Base-by-base conservation (phyloP, 345 rosid species). In the Aquilaria malaccensis region DNA sequence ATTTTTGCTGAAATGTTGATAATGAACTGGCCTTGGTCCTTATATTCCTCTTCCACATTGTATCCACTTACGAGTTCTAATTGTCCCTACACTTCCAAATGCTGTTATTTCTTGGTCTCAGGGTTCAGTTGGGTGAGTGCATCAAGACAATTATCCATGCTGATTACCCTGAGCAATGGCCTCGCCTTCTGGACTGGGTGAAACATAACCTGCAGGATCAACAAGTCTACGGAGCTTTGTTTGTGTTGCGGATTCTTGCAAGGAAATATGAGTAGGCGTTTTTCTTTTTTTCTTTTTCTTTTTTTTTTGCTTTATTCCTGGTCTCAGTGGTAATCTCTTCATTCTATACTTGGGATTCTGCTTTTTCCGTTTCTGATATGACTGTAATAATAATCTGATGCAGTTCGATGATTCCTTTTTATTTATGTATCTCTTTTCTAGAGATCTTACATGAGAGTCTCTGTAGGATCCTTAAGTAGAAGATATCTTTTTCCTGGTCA, bases 111-210 rank as follows among this genome's bases (percentile, higher is more conserved):
- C 31, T 47, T 6, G 65, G 1, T 9, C 37, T 13, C 72, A 91
- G 97, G 78, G 87, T 83, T 45, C 97, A 91, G 74, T 72, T 91
- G 77, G 97, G 97, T 43, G 97, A 91, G 78, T 83, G 89, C 80
- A 82, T 91, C 52, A 91, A 91, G 79, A 91, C 96, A 12, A 83
- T 91, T 50, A 85, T 91, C 45, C 87, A 84, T 70, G 83, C 88
- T 54, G 97, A 91, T 79, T 91, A 91, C 72, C 97, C 97, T 1
- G 97, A 91, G 77, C 96, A 91, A 73, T 91, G 97, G 97, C 94
- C 96, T 1, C 91, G 60, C 56, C 91, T 91, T 62, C 83, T 91
- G 45, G 94, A 86, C 48, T 91, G 97, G 97, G 84, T 91, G 65
- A 86, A 88, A 71, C 84, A 68, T 80, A 86, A 83, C 73, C 70